Evolutionary conservation across 2,329 filamentous ascomycete genomes (phyloP), one percentile per base, ranked within the genome.

Genomic region (Fusarium sambucinum): DNA sequence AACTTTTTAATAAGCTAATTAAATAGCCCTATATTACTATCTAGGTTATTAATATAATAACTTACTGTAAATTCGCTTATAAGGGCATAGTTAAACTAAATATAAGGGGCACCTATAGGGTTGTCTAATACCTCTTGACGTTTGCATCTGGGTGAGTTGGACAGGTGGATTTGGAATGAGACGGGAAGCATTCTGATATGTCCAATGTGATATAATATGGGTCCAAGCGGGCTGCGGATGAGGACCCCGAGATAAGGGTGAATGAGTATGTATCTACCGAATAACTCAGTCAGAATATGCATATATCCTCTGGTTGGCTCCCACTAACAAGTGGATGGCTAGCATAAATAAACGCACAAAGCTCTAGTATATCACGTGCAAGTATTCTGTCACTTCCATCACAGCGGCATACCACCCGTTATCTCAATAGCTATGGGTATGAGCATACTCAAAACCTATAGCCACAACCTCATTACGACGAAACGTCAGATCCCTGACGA

Each of bases 161-260:
- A 40, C 55, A 38, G 25, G 70, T 65, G 68, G 68, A 46, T 47
- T 46, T 32, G 16, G 41, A 33, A 51, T 44, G 29, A 19, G 37
- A 33, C 29, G 38, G 25, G n/a, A 42, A 41, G 42, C 35, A 29
- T 19, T 38, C 38, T 69, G 53, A 69, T 69, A 63, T 57, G 66
- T 53, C 13, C 13, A 40, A 11, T n/a, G 17, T 14, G 19, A 6
- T 1, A 2, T 47, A 10, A 41, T 45, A 33, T 66, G 65, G 66
- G 23, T 12, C 23, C 3, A 25, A 33, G 19, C 51, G 25, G 29
- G 42, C 52, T 62, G 54, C 62, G 62, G 62, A 63, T 41, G 25
- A 55, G 55, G 63, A 29, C 45, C 48, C 66, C 66, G 62, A 64
- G 44, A 58, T 42, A 52, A 50, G 30, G 38, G 66, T 63, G 67